Evolutionary conservation across 805 yeast genomes (phyloP), one percentile per base, ranked within the genome.

Genomic region (Candida maris): DNA sequence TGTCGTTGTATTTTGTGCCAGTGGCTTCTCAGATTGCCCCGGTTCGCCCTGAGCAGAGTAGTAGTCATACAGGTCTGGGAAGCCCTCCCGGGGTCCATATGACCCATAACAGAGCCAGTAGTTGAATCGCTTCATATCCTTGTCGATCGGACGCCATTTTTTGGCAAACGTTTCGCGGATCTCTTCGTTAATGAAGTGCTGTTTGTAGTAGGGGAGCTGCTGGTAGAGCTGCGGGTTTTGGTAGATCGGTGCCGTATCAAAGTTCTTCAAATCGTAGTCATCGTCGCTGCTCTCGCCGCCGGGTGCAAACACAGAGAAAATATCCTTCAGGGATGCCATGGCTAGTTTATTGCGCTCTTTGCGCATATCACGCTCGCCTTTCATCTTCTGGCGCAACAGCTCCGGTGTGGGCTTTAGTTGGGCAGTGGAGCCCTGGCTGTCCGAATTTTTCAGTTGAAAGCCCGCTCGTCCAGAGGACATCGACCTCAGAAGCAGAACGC

Each of bases 31-130:
- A 12, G 9, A 15, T 21, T 15, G 14, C 7, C 8, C 20, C 6
- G 20, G 19, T 10, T 8, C 18, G 7, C 12, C 18, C 8, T 10
- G 16, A 9, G 31, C 25, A 12, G 42, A 30, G 29, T 41, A 44
- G n/a, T 66, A 56, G 38, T 62, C 65, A 64, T 75, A 67, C 44
- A 66, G 67, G 33, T 61, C 59, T 13, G 59, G 59, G 37, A 81
- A 71, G 15, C 73, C 73, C 32, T 73, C 78, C 43, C 94, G 67
- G 1, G 77, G 80, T 0, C 88, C 93, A 70, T 83, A 75, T 32
- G 80, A 67, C 2, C 89, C 89, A 57, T 78, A 84, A 0, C 80
- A 70, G 20, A 80, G 68, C 61, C 70, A 79, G 54, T 77, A 81
- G 7, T 76, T 70, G 44, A 81, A 63, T 42, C 71, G 64, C 51